phyloP scores from a whole-genome alignment of 2,329 filamentous ascomycete genomes.

The Botrytis galanthina region DNA sequence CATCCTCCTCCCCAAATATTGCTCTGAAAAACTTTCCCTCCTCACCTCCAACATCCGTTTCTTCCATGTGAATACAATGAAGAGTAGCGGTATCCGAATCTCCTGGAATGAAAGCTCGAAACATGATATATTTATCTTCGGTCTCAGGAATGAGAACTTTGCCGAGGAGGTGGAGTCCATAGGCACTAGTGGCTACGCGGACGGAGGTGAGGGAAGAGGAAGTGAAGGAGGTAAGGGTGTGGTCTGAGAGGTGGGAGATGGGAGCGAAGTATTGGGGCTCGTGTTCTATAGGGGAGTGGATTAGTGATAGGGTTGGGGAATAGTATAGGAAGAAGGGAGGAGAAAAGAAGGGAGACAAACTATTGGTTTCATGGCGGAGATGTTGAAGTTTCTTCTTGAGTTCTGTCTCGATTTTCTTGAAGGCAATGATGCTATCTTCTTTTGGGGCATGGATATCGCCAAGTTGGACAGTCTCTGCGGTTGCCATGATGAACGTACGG shows the following conservation, averaged over 20 bases:
- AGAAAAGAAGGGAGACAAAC: constrained; percentile 34
- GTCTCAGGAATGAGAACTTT: constrained; percentile 47
- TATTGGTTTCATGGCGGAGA: constrained; percentile 47
- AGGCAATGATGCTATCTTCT: constrained; percentile 51
- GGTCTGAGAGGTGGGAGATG: constrained; percentile 37
- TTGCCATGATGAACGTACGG: constrained; percentile 32
- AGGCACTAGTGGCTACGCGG: constrained; percentile 47
- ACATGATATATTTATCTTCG: constrained; percentile 47
- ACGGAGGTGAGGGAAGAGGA: constrained; percentile 45
- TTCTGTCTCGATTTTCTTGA: constrained; percentile 49
- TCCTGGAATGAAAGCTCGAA: constrained; percentile 48
- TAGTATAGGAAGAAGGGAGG: neutral
- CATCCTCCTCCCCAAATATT: constrained; percentile 48
- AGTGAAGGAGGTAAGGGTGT: constrained; percentile 36
- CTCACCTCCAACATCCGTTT: constrained; percentile 45
- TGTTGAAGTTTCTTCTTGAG: constrained; percentile 52
- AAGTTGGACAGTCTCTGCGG: constrained; percentile 51
- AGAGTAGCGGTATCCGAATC: constrained; percentile 42
- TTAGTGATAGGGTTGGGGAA: neutral
- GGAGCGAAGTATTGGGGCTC: constrained; percentile 56
- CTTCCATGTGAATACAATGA: constrained; percentile 48
- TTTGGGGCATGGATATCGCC: constrained; percentile 44
- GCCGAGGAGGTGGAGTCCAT: constrained; percentile 50
- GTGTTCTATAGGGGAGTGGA: constrained; percentile 44
- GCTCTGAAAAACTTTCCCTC: constrained; percentile 45